Evolutionary conservation across 306 rosid species (phyloP).

Genomic region (Parietaria judaica): DNA sequence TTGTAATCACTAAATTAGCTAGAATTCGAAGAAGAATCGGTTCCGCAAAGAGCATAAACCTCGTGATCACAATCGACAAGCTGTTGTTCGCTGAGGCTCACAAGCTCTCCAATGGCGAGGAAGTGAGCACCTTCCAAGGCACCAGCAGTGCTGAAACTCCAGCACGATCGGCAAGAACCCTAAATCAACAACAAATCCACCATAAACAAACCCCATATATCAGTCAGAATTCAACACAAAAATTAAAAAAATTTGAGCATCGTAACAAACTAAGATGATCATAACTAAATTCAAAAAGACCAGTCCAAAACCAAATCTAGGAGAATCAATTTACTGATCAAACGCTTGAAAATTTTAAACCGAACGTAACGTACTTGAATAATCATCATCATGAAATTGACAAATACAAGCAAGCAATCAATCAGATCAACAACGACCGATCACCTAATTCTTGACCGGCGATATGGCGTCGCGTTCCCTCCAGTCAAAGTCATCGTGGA

Average conservation of each 20-base stretch:
- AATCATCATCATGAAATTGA: too few species aligned
- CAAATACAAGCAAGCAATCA: too few species aligned
- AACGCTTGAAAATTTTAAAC: too few species aligned
- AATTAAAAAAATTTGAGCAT: too few species aligned
- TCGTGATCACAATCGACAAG: conserved; percentile 96
- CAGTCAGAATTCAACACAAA: too few species aligned
- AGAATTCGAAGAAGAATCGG: too few species aligned
- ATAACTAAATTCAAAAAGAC: too few species aligned
- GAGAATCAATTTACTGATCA: too few species aligned
- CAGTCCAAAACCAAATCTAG: too few species aligned
- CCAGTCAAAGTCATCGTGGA: conserved; percentile 89
- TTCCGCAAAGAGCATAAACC: conserved; percentile 25
- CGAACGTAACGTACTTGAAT: too few species aligned
- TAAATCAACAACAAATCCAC: conserved; percentile 10
- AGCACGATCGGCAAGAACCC: conserved; percentile 98
- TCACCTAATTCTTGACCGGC: conserved; percentile 74
- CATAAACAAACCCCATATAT: not conserved
- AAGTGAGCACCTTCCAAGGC: conserved; percentile 95
- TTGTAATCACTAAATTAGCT: too few species aligned
- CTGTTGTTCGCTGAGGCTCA: conserved; percentile 95
- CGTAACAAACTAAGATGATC: too few species aligned
- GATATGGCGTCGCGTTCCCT: conserved; percentile 78
- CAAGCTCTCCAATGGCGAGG: conserved; percentile 72
- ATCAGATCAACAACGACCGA: not conserved
- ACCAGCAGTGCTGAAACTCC: conserved; percentile 95